phyloP scores from a whole-genome alignment of 208 protist species.

The Leishmania tropica region DNA sequence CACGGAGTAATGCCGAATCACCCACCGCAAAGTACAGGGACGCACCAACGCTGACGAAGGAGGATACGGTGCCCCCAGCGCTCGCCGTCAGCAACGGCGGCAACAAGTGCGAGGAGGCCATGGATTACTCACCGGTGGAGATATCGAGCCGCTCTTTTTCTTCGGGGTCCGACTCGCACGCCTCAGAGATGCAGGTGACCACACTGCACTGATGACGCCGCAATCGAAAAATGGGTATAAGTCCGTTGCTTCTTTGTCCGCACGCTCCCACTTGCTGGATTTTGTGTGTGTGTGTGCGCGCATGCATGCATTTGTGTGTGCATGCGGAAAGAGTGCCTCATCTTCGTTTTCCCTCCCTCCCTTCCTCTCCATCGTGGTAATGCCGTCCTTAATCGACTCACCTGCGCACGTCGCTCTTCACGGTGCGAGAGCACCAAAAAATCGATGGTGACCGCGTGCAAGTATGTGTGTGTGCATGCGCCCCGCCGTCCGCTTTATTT shows the following conservation, averaged over 20 bases:
- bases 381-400: background rate
- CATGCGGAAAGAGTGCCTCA: background rate
- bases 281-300: background rate
- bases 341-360: background rate
- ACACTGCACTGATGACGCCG: background rate
- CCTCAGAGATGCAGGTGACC: background rate
- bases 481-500: too few species aligned
- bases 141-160: background rate
- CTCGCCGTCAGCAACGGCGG: background rate
- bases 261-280: background rate
- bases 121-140: background rate
- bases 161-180: too few species aligned
- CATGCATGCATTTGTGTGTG: too few species aligned
- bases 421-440: too few species aligned
- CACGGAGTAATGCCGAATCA: background rate
- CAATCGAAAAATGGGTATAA: too few species aligned
- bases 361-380: too few species aligned
- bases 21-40: background rate
- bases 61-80: background rate
- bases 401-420: too few species aligned
- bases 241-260: background rate
- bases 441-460: too few species aligned
- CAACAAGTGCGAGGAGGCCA: background rate
- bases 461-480: background rate
- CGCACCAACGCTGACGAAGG: background rate